A percentile compares a stretch with the other conserved stretches of the same genome.
Evolutionary conservation across 2,329 filamentous ascomycete species (phyloP).

Genomic region (Aspergillus transmontanensis): DNA sequence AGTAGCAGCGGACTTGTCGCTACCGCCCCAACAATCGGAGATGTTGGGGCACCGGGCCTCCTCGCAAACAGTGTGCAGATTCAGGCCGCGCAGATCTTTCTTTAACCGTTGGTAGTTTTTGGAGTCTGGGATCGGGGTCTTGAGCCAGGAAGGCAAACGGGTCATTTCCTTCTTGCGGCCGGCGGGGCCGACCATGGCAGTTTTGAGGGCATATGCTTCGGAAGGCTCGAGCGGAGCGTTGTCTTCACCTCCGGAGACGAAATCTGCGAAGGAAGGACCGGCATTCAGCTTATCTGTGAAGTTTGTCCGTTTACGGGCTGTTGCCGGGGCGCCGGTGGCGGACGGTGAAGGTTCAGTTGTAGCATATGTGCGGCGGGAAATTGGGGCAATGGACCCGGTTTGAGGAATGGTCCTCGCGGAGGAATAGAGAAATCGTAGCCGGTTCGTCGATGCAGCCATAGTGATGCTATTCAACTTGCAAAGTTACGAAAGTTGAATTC

Average conservation of each 20-base stretch:
- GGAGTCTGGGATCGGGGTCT: constrained; percentile 86
- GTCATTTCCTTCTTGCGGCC: constrained; percentile 68
- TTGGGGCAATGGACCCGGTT: constrained; percentile 16
- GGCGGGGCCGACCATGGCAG: constrained; percentile 61
- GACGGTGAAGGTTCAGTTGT: constrained; percentile 40
- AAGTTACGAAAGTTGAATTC: constrained; percentile 25
- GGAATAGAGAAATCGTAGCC: constrained; percentile 35
- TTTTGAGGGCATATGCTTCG: constrained; percentile 63
- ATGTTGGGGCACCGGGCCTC: constrained; percentile 98
- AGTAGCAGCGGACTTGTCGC: constrained; percentile 83
- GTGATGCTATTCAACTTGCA: constrained; percentile 19
- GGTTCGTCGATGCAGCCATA: constrained; percentile 38
- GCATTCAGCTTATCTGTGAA: constrained; percentile 67
- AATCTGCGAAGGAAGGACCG: constrained; percentile 66
- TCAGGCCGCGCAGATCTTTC: constrained; percentile 83
- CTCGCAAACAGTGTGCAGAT: constrained; percentile 94
- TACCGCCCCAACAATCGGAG: constrained; percentile 95
- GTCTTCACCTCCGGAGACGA: constrained; percentile 53
- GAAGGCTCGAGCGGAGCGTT: constrained; percentile 45
- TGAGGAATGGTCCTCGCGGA: constrained; percentile 27
- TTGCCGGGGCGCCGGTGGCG: constrained; percentile 49
- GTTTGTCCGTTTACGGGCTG: constrained; percentile 57
- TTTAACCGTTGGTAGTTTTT: constrained; percentile 95
- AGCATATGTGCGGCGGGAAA: constrained; percentile 38
- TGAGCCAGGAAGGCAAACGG: constrained; percentile 88